Evolutionary conservation across 1,284 basidiomycete genomes (phyloP).

Genomic region (Ceratobasidium theobromae): DNA sequence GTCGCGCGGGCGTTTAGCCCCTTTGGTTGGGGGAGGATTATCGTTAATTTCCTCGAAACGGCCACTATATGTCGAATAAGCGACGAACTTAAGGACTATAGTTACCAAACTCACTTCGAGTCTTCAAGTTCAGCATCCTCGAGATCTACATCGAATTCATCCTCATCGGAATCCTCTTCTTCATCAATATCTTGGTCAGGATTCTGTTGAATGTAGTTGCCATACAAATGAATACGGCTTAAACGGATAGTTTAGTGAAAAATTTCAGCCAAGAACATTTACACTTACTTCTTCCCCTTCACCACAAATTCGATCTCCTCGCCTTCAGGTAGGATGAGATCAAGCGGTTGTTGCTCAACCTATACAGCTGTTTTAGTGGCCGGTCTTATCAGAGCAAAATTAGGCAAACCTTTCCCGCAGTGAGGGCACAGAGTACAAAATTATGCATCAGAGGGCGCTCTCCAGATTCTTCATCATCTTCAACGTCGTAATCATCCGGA

Average conservation of each 20-base stretch:
- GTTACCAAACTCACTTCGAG: constrained; percentile 46
- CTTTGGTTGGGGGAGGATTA: constrained; percentile 37
- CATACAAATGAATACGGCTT: constrained; percentile 82
- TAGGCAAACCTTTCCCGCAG: constrained; percentile 8
- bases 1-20: constrained; percentile 40
- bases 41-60: constrained; percentile 65
- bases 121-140: constrained; percentile 57
- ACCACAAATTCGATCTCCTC: constrained; percentile 35
- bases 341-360: constrained; percentile 34
- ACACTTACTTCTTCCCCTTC: constrained; percentile 37
- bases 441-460: constrained; percentile 14
- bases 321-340: constrained; percentile 34
- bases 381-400: not conserved
- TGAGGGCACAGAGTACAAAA: constrained; percentile 21
- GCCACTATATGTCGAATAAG: constrained; percentile 42
- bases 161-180: constrained; percentile 73
- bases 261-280: not conserved
- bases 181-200: constrained; percentile 62
- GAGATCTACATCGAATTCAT: constrained; percentile 57
- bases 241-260: constrained; percentile 18
- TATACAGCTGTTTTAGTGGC: not conserved
- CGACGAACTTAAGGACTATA: not conserved
- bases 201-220: constrained; percentile 77
- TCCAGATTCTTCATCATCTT: constrained; percentile 12
- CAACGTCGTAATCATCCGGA: constrained; percentile 14